These are phyloP conservation scores for Neurospora sp. DNA, from an alignment of 2,329 filamentous ascomycete genomes.

Conservation along the genomic window DNA sequence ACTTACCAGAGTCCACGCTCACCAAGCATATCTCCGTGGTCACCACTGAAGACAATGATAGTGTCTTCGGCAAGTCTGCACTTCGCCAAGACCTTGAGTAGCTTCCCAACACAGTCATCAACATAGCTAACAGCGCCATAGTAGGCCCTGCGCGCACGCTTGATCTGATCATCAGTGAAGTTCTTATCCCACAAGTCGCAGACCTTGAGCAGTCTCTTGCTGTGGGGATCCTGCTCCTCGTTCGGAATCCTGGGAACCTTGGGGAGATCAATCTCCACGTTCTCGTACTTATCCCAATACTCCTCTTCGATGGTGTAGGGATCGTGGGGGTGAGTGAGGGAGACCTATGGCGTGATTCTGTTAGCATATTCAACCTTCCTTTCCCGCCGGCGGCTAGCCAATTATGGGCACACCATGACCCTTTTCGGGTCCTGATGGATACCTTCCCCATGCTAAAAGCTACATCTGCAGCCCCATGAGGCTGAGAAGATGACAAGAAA, in stretches of 20 bases:
- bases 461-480: not conserved
- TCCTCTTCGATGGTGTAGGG: conserved; percentile 90
- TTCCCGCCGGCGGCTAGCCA: not conserved
- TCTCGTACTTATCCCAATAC: conserved; percentile 89
- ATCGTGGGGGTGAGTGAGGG: conserved; percentile 88
- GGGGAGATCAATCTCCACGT: conserved; percentile 76
- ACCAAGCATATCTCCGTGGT: conserved; percentile 93
- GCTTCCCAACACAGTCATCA: conserved; percentile 80
- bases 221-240: conserved; percentile 78
- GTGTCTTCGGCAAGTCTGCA: conserved; percentile 77
- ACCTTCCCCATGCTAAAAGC: not conserved
- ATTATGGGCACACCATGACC: not conserved
- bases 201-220: conserved; percentile 75
- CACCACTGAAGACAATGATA: conserved; percentile 84
- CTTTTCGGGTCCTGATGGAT: not conserved
- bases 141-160: conserved; percentile 76
- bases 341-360: conserved; percentile 42
- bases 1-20: conserved; percentile 74
- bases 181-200: conserved; percentile 79
- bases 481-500: not conserved
- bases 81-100: conserved; percentile 67
- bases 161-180: conserved; percentile 78
- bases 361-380: conserved; percentile 3
- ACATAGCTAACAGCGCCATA: conserved; percentile 92
- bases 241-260: conserved; percentile 62